Percentiles rank a stretch among this genome's conserved stretches.
Evolutionary conservation across 2,329 filamentous ascomycete genomes (phyloP).

Genomic region (Botrytis cinerea): DNA sequence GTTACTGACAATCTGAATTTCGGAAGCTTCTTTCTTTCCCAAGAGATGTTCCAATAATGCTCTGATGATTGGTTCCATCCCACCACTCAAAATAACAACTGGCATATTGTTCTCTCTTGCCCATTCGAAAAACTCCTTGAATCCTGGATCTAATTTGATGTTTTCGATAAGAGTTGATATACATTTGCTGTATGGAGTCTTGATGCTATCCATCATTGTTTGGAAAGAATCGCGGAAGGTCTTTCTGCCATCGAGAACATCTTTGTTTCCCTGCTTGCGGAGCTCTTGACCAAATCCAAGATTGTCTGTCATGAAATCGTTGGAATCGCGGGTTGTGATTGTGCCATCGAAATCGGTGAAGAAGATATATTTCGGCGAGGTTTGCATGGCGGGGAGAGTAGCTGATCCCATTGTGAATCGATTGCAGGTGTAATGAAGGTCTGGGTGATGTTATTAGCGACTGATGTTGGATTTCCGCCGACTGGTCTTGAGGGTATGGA

Average conservation of each 20-base stretch:
- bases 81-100: conserved; percentile 86
- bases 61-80: conserved; percentile 90
- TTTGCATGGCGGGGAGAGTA: conserved; percentile 59
- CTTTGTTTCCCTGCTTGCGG: conserved; percentile 72
- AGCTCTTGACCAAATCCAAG: conserved; percentile 77
- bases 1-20: conserved; percentile 91
- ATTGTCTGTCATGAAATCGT: conserved; percentile 81
- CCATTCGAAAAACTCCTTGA: conserved; percentile 87
- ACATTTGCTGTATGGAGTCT: conserved; percentile 78
- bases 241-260: conserved; percentile 70
- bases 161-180: conserved; percentile 75
- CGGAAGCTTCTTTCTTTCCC: conserved; percentile 67
- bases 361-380: conserved; percentile 88
- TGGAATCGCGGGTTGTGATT: conserved; percentile 73
- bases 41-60: conserved; percentile 79
- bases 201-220: conserved; percentile 89
- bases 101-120: conserved; percentile 79
- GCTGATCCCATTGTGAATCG: conserved; percentile 36
- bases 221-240: conserved; percentile 85
- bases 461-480: not conserved
- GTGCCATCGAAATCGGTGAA: conserved; percentile 99
- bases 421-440: not conserved
- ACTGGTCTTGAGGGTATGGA: not conserved
- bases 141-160: conserved; percentile 86
- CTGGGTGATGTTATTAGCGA: not conserved